These are phyloP conservation scores for Dendrobium huoshanense DNA, from an alignment of 106 monocot genomes.

Conservation along the genomic window DNA sequence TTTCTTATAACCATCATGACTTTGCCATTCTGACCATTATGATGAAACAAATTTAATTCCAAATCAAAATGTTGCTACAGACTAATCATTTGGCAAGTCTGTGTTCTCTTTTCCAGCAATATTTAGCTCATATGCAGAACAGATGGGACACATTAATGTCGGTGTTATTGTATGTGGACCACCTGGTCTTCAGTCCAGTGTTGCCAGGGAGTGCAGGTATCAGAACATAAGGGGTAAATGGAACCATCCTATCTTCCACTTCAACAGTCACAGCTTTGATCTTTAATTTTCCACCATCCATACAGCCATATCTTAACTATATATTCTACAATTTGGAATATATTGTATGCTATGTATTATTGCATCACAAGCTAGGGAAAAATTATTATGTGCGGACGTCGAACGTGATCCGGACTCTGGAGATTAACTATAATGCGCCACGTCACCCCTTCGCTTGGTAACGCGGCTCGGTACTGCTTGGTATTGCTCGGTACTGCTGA, in stretches of 20 bases:
- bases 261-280: constrained; percentile 97
- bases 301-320: neutral
- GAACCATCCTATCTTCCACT: constrained; percentile 72
- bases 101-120: constrained; percentile 34
- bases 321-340: no score
- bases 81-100: neutral
- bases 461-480: no score
- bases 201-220: constrained; percentile 74
- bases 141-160: constrained; percentile 39
- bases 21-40: neutral
- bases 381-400: no score
- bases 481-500: no score
- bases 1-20: neutral
- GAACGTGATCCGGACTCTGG: no score
- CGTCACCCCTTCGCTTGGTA: no score
- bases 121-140: constrained; percentile 43
- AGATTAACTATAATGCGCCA: no score
- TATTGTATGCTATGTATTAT: no score
- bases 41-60: neutral
- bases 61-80: neutral
- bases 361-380: no score
- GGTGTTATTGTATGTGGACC: constrained; percentile 95
- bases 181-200: constrained; percentile 56
- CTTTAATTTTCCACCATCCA: constrained; percentile 23
- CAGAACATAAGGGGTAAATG: constrained; percentile 50